Conservation (phyloP, 148 eudicot genomes). For the Cornus florida region DNA sequence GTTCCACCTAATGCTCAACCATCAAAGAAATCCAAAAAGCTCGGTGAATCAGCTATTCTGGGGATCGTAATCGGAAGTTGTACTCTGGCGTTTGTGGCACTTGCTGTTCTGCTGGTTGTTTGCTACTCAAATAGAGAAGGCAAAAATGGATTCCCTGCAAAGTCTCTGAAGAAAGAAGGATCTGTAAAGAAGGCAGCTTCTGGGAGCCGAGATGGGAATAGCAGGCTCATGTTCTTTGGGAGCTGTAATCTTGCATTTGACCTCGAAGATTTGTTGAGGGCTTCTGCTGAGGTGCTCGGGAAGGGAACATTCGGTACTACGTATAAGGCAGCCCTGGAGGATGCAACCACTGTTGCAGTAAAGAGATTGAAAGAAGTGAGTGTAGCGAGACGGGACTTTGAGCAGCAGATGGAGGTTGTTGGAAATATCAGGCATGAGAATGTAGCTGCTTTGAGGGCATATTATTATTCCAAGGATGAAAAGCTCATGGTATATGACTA, state of each 20-base stretch:
- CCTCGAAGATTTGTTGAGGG: conserved; percentile 74
- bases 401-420: conserved; percentile 74
- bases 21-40: conserved; percentile 29
- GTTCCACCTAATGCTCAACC: conserved; percentile 28
- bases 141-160: conserved; percentile 10
- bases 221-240: conserved; percentile 60
- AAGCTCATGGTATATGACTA: conserved; percentile 84
- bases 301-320: conserved; percentile 77
- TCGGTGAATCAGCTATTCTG: conserved; percentile 50
- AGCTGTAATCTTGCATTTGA: conserved; percentile 58
- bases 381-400: conserved; percentile 66
- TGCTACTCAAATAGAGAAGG: conserved; percentile 32
- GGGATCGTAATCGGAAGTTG: conserved; percentile 55
- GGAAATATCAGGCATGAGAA: conserved; percentile 74
- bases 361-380: conserved; percentile 65
- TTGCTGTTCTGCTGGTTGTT: conserved; percentile 44
- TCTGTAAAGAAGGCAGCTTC: conserved; percentile 22
- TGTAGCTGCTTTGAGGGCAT: conserved; percentile 69
- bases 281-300: conserved; percentile 86
- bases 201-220: conserved; percentile 37
- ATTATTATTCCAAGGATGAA: conserved; percentile 83
- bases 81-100: conserved; percentile 34
- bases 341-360: conserved; percentile 59
- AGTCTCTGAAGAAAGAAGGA: conserved; percentile 29
- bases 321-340: conserved; percentile 78